Evolutionary conservation across 1,284 basidiomycete species (phyloP).

Genomic region (Trametes hirsuta): DNA sequence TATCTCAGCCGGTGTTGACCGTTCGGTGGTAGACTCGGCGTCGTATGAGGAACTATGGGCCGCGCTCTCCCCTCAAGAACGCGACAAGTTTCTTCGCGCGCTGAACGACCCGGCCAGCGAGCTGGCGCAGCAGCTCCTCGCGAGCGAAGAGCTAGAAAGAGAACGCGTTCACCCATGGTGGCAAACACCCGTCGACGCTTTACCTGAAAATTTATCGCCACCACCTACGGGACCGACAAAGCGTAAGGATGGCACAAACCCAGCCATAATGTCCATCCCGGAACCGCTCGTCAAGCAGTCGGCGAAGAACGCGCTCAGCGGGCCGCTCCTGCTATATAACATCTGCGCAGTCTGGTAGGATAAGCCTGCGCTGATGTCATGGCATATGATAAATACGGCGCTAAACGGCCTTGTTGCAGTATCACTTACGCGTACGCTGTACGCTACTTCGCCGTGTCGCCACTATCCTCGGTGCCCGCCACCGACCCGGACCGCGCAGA

Average conservation of each 20-base stretch:
- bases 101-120: slow-evolving; percentile 62
- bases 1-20: neutral
- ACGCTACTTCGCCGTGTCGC: slow-evolving; percentile 60
- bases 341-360: slow-evolving; percentile 66
- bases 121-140: slow-evolving; percentile 59
- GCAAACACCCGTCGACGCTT: slow-evolving; percentile 20
- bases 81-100: slow-evolving; percentile 57
- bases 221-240: neutral
- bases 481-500: slow-evolving; percentile 48
- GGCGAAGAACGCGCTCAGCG: slow-evolving; percentile 28
- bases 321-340: slow-evolving; percentile 63
- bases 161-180: slow-evolving; percentile 35
- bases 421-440: slow-evolving; percentile 68
- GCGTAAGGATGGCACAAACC: slow-evolving; percentile 42
- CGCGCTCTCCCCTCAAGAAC: slow-evolving; percentile 59
- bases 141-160: slow-evolving; percentile 51
- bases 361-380: neutral
- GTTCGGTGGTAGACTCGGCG: slow-evolving; percentile 45
- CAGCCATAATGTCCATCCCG: slow-evolving; percentile 54
- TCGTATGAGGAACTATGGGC: slow-evolving; percentile 68
- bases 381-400: neutral
- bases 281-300: slow-evolving; percentile 45
- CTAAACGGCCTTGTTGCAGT: slow-evolving; percentile 38
- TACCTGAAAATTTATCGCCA: neutral
- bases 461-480: slow-evolving; percentile 45